A percentile compares a stretch with the other conserved stretches of the same genome.
Evolutionary conservation across 1,139 yeast genomes (phyloP).

Genomic region (Hyphopichia pseudoburtonii): DNA sequence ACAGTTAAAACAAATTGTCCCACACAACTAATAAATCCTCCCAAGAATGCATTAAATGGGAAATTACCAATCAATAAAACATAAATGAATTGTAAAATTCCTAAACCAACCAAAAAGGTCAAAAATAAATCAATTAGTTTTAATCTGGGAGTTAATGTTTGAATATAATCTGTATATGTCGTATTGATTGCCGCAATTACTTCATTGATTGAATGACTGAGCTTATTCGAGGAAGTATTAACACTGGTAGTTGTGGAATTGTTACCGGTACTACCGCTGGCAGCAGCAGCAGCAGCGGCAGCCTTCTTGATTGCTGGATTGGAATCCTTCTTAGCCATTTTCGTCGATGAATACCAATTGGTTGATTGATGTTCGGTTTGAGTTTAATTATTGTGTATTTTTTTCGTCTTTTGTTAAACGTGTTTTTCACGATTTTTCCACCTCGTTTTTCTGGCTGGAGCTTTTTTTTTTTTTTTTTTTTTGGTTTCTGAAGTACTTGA

Average conservation of each 20-base stretch:
- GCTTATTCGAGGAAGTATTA: constrained; percentile 3
- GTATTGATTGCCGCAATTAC: constrained; percentile 47
- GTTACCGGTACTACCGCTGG: constrained; percentile 7
- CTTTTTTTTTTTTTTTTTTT: background rate
- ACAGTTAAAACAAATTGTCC: constrained; percentile 93
- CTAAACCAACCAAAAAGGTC: constrained; percentile 70
- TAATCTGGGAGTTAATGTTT: constrained; percentile 46
- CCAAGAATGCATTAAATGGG: constrained; percentile 95
- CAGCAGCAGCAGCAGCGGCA: constrained; percentile 16
- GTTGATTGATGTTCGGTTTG: no score
- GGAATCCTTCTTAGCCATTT: constrained; percentile 41
- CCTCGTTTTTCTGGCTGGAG: background rate
- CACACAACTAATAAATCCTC: constrained; percentile 89
- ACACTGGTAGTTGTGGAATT: constrained; percentile 4
- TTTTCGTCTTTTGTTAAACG: constrained; percentile 1
- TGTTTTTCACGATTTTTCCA: background rate
- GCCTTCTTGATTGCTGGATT: constrained; percentile 23
- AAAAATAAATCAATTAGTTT: constrained; percentile 78
- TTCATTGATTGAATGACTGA: constrained; percentile 30
- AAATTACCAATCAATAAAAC: constrained; percentile 78
- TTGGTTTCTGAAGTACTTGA: no score
- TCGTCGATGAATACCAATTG: no score
- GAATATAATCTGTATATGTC: constrained; percentile 48
- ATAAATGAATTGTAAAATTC: constrained; percentile 75
- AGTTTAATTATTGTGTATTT: no score